Percentiles rank a stretch among this genome's conserved stretches.
Conservation (phyloP, 2,329 filamentous ascomycete genomes). For the Aspergillus niger region DNA sequence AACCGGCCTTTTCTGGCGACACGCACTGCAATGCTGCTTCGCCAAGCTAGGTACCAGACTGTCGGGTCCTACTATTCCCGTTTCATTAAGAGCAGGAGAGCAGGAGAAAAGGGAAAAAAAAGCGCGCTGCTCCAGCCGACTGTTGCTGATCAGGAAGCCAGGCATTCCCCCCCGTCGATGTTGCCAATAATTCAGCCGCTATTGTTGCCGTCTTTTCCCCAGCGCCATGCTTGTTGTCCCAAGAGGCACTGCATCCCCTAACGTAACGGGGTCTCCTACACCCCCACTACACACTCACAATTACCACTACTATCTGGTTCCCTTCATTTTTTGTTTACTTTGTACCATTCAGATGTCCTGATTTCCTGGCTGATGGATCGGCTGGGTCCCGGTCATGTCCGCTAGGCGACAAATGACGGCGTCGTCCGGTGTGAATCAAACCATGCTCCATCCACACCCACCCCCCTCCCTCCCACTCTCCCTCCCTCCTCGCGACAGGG, state of each 20-base stretch:
- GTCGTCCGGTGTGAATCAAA: constrained; percentile 17
- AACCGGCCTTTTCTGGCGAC: constrained; percentile 27
- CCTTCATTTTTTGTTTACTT: neutral
- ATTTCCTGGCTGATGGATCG: neutral
- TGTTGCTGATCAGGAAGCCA: constrained; percentile 20
- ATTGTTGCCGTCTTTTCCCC: constrained; percentile 10
- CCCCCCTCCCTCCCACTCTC: neutral
- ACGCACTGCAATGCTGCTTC: constrained; percentile 39
- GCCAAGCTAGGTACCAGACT: constrained; percentile 38
- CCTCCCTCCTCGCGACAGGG: constrained; percentile 2
- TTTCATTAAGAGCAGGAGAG: constrained; percentile 16
- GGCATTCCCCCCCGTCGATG: constrained; percentile 9
- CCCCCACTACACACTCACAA: constrained; percentile 2
- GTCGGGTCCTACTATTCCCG: constrained; percentile 35
- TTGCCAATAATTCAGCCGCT: constrained; percentile 14
- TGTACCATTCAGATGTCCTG: neutral
- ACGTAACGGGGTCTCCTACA: neutral
- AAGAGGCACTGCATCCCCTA: neutral
- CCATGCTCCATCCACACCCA: constrained; percentile 1
- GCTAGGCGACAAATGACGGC: neutral
- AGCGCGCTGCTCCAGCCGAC: constrained; percentile 17
- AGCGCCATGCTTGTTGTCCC: neutral
- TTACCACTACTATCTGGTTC: neutral
- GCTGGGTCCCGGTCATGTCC: neutral
- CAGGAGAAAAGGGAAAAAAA: constrained; percentile 13